phyloP scores from a whole-genome alignment of 345 rosid genomes.

The Gossypium rotundifolium region DNA sequence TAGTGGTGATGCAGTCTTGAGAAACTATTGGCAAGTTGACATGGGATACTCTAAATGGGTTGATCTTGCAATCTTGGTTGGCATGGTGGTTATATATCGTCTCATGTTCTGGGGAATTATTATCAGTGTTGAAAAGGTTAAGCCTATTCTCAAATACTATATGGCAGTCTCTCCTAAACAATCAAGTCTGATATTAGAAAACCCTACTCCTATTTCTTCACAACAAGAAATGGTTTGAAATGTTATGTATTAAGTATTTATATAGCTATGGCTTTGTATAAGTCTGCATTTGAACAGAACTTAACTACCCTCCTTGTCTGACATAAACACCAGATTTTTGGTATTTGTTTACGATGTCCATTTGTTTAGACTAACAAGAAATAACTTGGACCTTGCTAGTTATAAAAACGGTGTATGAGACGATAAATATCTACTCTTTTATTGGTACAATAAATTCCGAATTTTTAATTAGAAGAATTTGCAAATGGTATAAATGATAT shows the following conservation, averaged over 20 bases:
- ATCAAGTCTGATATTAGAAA: background rate
- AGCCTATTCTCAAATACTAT: constrained; percentile 16
- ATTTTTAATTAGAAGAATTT: no score
- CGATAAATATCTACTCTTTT: no score
- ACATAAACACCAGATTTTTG: no score
- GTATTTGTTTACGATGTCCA: no score
- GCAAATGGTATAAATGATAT: no score
- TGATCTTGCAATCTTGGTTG: constrained; percentile 22
- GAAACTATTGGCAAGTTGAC: constrained; percentile 25
- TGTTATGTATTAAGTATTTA: background rate
- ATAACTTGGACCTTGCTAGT: no score
- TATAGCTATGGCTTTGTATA: background rate
- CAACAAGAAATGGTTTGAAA: background rate
- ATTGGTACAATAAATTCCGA: no score
- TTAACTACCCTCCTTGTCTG: no score
- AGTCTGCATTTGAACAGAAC: no score
- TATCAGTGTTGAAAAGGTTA: constrained; percentile 20
- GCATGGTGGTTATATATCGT: constrained; percentile 23
- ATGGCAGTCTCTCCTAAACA: background rate
- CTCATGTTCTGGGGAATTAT: constrained; percentile 26
- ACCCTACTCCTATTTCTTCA: background rate
- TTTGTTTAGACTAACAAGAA: no score
- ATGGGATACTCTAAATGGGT: constrained; percentile 32
- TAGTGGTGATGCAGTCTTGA: constrained; percentile 27
- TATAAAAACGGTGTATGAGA: no score